Evolutionary conservation across 169 alveolate genomes (phyloP).

Genomic region (Amoebophrya sp.): DNA sequence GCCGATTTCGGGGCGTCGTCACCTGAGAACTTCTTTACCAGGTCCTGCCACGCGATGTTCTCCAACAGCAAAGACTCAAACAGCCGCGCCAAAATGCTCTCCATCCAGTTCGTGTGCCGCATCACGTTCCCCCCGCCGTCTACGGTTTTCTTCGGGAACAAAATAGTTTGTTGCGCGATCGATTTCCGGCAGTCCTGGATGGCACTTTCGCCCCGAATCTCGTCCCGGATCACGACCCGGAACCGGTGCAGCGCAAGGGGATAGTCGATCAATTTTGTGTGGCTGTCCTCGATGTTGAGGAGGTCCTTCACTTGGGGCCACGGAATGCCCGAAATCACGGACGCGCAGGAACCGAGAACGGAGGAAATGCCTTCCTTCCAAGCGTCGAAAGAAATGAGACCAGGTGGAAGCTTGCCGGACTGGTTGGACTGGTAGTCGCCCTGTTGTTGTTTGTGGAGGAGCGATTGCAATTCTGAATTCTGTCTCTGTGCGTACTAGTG

Average conservation of each 20-base stretch:
- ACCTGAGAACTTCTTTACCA: neutral
- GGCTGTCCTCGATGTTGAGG: neutral
- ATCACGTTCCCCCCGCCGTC: neutral
- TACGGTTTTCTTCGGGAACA: neutral
- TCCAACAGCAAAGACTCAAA: neutral
- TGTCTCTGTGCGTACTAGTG: too few relatives aligned
- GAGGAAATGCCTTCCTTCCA: neutral
- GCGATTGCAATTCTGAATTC: too few relatives aligned
- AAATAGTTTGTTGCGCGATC: neutral
- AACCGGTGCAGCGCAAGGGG: neutral
- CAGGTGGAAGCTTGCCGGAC: neutral
- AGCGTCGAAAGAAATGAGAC: neutral
- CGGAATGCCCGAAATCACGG: neutral
- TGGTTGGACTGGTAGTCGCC: neutral
- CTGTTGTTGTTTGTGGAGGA: too few relatives aligned
- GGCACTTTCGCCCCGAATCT: neutral
- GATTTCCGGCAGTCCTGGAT: neutral
- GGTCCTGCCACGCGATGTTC: neutral
- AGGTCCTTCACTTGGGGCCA: neutral
- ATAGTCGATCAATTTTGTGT: neutral
- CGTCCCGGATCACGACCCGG: neutral
- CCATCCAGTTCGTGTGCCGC: constrained; percentile 2
- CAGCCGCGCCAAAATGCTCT: neutral
- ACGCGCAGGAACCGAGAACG: neutral
- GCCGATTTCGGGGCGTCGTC: too few relatives aligned